Percentiles rank a stretch among this genome's conserved stretches.
These are phyloP conservation scores for Eucalyptus tenuipes DNA, from an alignment of 345 rosid genomes.

Conservation along the genomic window DNA sequence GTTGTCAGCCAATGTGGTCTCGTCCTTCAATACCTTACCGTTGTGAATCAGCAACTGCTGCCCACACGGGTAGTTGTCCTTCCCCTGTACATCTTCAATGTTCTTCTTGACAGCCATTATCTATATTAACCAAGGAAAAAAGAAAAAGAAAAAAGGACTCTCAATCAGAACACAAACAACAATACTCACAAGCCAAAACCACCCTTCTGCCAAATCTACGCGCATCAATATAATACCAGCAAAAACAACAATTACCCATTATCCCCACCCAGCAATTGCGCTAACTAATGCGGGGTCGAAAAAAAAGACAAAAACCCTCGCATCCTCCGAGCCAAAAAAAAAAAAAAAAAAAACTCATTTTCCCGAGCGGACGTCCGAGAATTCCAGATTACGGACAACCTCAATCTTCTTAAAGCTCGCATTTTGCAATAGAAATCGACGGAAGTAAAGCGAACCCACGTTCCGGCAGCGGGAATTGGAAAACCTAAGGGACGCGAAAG, in stretches of 20 bases:
- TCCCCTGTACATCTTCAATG: constrained; percentile 93
- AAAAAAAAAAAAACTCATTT: not conserved
- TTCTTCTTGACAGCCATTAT: constrained; percentile 96
- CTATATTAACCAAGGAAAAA: constrained; percentile 4
- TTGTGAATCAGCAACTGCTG: constrained; percentile 89
- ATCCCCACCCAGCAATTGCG: not conserved
- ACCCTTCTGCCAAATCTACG: not conserved
- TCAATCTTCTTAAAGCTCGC: not conserved
- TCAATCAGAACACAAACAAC: not conserved
- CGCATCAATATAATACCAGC: not conserved
- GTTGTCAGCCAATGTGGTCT: constrained; percentile 71
- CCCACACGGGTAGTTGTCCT: constrained; percentile 93
- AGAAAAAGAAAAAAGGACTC: not conserved
- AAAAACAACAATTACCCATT: not conserved
- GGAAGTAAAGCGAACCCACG: not conserved
- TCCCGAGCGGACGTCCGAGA: not conserved
- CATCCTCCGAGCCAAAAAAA: not conserved
- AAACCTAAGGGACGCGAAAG: not conserved
- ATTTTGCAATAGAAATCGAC: not conserved
- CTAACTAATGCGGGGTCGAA: not conserved
- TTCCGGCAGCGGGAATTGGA: not conserved
- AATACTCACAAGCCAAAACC: not conserved
- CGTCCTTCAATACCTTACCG: constrained; percentile 97
- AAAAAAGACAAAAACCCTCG: not conserved
- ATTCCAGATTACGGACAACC: not conserved